Evolutionary conservation across 2,329 filamentous ascomycete genomes (phyloP), one percentile per base, ranked within the genome.

Genomic region (Berkeleyomyces basicola): DNA sequence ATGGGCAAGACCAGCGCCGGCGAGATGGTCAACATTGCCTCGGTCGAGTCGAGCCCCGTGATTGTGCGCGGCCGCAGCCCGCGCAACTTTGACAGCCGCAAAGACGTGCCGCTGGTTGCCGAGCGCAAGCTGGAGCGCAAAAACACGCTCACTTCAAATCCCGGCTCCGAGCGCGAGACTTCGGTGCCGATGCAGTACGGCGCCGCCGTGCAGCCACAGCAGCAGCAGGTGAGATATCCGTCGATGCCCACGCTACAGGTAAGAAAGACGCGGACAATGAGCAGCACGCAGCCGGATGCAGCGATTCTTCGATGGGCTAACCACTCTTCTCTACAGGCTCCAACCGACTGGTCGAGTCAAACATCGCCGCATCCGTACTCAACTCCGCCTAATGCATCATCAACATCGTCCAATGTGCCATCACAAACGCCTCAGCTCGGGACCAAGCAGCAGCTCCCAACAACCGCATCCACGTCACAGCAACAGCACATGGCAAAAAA

Each of bases 31-130:
- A 82, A 81, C 66, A 84, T 97, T 66, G 88, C 88, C 66, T 90
- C 96, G 72, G 86, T 95, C 11, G 86, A 87, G 67, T 96, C 90
- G 1, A 90, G 90, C 0, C 88, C 92, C n/a, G 90, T 97, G 63
- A 96, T 97, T 68, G 92, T 97, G 43, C 86, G 92, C 63, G 92
- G 92, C 42, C 83, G 92, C 64, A 96, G 90, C 71, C 92, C 92
- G 0, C 81, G 92, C 63, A 97, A 97, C 70, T 97, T 97, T 71
- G 90, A 96, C 70, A 90, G 88, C 61, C 82, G 88, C 64, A 95
- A 93, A 71, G 90, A 95, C 69, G 82, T 92, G 60, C 87, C 88
- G 1, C 76, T 95, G 59, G 86, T 84, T 0, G 74, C 74, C 4
- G 78, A 80, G 23, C 79, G 76, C 69, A 75, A 75, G 65, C 51